Evolutionary conservation across 768 basidiomycete genomes (phyloP).

Genomic region (Peribolospora baueri): DNA sequence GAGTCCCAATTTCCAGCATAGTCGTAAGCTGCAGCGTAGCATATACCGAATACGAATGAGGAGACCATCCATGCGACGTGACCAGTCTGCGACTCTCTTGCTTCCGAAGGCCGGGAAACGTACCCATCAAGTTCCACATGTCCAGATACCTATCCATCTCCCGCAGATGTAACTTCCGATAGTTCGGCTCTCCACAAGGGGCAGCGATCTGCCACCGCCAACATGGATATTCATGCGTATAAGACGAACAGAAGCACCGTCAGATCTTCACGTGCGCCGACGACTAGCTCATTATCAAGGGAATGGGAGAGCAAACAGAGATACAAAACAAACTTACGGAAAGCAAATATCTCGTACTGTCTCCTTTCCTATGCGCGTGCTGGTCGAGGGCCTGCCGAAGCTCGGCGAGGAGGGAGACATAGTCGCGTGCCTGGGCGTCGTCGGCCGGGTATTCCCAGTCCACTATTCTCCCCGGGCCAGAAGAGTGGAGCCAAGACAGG

Average conservation of each 20-base stretch:
- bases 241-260: not conserved
- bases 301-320: not conserved
- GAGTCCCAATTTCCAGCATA: too few relatives aligned
- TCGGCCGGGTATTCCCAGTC: slow-evolving; percentile 58
- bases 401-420: slow-evolving; percentile 54
- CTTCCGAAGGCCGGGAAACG: not conserved
- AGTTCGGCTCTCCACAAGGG: slow-evolving; percentile 72
- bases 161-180: slow-evolving; percentile 45
- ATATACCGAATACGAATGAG: too few relatives aligned
- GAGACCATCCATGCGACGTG: too few relatives aligned
- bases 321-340: slow-evolving; percentile 30
- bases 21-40: too few relatives aligned
- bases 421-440: slow-evolving; percentile 52
- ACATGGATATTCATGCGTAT: not conserved
- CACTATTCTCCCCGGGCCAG: too few relatives aligned
- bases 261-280: too few relatives aligned
- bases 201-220: slow-evolving; percentile 31
- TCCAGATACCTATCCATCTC: slow-evolving; percentile 76
- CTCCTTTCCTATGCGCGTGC: slow-evolving; percentile 42
- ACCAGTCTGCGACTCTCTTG: not conserved
- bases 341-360: slow-evolving; percentile 40
- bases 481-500: too few relatives aligned
- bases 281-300: too few relatives aligned
- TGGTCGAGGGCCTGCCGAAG: slow-evolving; percentile 49
- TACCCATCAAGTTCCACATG: slow-evolving; percentile 90